These are phyloP conservation scores for Pythium rhizo-oryzae DNA, from an alignment of 352 stramenopile species.

Conservation along the genomic window DNA sequence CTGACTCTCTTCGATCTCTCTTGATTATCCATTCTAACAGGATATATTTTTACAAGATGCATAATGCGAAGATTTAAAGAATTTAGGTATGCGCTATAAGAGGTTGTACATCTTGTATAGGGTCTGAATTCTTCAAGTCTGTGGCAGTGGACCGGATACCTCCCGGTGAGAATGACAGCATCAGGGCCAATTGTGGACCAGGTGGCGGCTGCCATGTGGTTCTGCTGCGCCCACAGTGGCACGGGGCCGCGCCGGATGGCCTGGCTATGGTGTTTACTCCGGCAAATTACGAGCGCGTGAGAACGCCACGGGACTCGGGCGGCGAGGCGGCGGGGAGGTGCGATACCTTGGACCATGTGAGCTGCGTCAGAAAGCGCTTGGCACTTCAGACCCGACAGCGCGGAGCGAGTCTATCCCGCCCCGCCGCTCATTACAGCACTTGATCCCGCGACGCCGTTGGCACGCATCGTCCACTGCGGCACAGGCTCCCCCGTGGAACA, in stretches of 20 bases:
- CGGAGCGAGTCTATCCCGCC: too few species aligned
- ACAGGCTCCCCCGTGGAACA: neutral
- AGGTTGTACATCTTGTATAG: neutral
- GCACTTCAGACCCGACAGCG: neutral
- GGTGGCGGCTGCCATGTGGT: conserved; percentile 1
- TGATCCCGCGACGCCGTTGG: neutral
- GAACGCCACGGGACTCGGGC: neutral
- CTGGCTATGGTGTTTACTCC: conserved; percentile 1
- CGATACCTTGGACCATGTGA: conserved; percentile 2
- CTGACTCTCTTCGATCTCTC: neutral
- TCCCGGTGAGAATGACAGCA: neutral
- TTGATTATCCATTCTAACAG: neutral
- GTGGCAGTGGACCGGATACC: neutral
- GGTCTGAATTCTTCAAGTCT: neutral
- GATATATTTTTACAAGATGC: neutral
- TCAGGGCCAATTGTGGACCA: neutral
- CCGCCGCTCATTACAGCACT: neutral
- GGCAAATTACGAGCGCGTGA: neutral
- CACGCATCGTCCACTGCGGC: neutral
- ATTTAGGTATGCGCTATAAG: neutral
- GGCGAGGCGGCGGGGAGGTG: neutral
- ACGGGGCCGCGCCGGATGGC: neutral
- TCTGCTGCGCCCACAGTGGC: conserved; percentile 4
- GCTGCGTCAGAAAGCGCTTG: neutral
- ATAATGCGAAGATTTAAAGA: neutral